Evolutionary conservation across 2,329 filamentous ascomycete species (phyloP).

Genomic region (Venturia aucupariae): DNA sequence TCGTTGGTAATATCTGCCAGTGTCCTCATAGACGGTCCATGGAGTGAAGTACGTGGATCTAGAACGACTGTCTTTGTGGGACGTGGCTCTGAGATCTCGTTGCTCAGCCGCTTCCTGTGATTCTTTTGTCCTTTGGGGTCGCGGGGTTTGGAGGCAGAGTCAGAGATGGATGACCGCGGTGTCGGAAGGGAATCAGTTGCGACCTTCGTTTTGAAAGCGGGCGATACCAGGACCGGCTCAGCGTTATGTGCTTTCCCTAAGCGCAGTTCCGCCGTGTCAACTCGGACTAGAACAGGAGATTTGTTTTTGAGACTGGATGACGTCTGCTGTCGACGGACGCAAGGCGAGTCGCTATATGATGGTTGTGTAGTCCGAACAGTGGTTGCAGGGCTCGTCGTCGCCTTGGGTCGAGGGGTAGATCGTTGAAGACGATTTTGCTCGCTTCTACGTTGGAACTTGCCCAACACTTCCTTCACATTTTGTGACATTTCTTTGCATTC

Average conservation of each 20-base stretch:
- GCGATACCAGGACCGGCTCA: not conserved
- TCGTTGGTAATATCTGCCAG: not conserved
- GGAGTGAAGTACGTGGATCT: not conserved
- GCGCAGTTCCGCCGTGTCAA: slow-evolving; percentile 5
- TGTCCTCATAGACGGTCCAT: not conserved
- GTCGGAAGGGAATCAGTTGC: slow-evolving; percentile 3
- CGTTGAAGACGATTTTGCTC: slow-evolving; percentile 5
- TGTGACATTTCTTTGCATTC: slow-evolving; percentile 14
- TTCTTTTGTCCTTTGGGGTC: not conserved
- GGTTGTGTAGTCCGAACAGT: not conserved
- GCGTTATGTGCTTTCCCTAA: not conserved
- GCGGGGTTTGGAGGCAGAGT: not conserved
- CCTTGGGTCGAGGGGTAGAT: not conserved
- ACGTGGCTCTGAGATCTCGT: not conserved
- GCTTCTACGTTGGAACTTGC: slow-evolving; percentile 10
- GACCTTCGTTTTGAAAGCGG: not conserved
- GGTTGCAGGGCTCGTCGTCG: not conserved
- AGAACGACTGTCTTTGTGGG: not conserved
- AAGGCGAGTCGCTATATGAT: not conserved
- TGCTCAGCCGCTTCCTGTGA: not conserved
- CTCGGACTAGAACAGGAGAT: slow-evolving; percentile 6
- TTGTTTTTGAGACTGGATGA: not conserved
- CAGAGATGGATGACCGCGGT: not conserved
- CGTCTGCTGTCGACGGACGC: not conserved
- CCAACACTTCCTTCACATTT: slow-evolving; percentile 3